Evolutionary conservation across 108 stramenopile species (phyloP).

Genomic region (Cylindrotheca fusiformis): DNA sequence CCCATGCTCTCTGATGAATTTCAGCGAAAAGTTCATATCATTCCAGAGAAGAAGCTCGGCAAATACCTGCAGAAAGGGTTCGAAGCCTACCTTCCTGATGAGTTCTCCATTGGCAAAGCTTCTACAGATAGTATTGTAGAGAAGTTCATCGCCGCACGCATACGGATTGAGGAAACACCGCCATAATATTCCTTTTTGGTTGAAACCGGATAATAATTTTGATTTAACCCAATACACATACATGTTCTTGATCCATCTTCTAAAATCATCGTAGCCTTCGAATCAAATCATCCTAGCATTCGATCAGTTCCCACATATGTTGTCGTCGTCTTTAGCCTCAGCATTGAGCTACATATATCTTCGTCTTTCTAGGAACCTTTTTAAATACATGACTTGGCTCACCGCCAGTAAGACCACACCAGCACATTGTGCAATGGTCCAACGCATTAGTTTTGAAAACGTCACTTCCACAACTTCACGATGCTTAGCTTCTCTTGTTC

Average conservation of each 20-base stretch:
- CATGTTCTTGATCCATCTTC: too few relatives aligned
- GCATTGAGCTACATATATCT: conserved; percentile 56
- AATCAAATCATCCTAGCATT: not conserved
- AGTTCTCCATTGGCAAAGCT: conserved; percentile 23
- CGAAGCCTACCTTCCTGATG: conserved; percentile 36
- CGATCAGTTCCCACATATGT: too few relatives aligned
- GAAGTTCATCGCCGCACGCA: conserved; percentile 18
- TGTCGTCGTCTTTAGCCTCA: too few relatives aligned
- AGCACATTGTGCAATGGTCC: conserved; percentile 55
- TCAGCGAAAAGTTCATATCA: conserved; percentile 39
- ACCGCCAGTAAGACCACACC: conserved; percentile 47
- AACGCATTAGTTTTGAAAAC: conserved; percentile 48
- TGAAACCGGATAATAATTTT: too few relatives aligned
- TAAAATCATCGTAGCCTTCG: too few relatives aligned
- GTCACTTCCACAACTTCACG: conserved; percentile 50
- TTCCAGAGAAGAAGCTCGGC: conserved; percentile 18
- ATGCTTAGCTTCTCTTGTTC: conserved; percentile 52
- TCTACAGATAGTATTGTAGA: conserved; percentile 25
- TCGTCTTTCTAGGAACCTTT: conserved; percentile 64
- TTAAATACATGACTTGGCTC: conserved; percentile 69
- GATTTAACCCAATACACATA: too few relatives aligned
- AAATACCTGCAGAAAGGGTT: conserved; percentile 21
- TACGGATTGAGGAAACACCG: not conserved
- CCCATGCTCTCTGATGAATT: conserved; percentile 41
- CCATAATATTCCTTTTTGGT: too few relatives aligned